phyloP scores from a whole-genome alignment of 2,329 filamentous ascomycete genomes.

The Colletotrichum cereale region DNA sequence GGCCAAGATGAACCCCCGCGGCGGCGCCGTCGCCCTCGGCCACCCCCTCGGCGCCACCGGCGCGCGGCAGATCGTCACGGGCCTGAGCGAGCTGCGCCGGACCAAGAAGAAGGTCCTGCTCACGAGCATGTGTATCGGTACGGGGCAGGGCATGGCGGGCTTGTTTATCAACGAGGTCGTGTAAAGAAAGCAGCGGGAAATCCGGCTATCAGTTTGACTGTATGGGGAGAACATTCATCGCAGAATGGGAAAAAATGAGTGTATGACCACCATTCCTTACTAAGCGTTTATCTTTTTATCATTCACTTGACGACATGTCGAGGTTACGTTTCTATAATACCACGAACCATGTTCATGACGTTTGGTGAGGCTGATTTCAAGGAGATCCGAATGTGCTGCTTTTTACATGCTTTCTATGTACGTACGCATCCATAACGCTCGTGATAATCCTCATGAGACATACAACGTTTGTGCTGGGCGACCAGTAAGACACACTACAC shows the following conservation, averaged over 20 bases:
- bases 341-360: background rate
- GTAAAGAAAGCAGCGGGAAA: constrained; percentile 8
- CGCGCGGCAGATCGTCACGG: constrained; percentile 86
- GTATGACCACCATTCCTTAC: background rate
- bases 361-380: background rate
- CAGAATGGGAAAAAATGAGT: constrained; percentile 2
- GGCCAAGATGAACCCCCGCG: constrained; percentile 83
- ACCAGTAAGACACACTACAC: background rate
- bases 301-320: no score
- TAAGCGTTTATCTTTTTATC: background rate
- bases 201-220: background rate
- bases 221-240: background rate
- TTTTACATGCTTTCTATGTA: constrained; percentile 28
- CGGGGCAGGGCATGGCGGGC: constrained; percentile 77
- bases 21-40: constrained; percentile 85
- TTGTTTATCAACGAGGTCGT: constrained; percentile 71
- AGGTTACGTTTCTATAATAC: background rate
- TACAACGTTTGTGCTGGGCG: background rate
- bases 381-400: constrained; percentile 3
- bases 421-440: constrained; percentile 1
- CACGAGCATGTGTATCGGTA: constrained; percentile 89
- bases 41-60: constrained; percentile 87
- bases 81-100: constrained; percentile 85
- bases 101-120: constrained; percentile 91
- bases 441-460: constrained; percentile 16